Conservation (phyloP, 1,139 yeast genomes). For the Geotrichum cucujoidarum region DNA sequence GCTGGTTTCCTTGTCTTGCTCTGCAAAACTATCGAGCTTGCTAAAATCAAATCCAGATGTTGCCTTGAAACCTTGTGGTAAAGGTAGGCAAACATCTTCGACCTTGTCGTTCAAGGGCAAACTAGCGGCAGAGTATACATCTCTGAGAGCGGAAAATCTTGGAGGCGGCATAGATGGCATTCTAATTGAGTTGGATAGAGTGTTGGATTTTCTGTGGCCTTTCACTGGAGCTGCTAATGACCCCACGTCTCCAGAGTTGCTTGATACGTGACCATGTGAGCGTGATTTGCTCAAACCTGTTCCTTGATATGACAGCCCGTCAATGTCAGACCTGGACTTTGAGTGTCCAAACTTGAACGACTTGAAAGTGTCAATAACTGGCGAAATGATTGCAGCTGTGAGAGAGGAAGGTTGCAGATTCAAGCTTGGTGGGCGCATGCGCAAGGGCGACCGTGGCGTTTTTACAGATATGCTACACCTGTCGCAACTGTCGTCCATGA, state of each 20-base stretch:
- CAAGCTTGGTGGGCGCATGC: neutral
- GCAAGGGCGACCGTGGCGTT: neutral
- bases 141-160: constrained; percentile 19
- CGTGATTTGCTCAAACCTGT: neutral
- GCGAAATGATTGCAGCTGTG: neutral
- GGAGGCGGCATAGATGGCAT: neutral
- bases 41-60: constrained; percentile 37
- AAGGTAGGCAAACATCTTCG: constrained; percentile 88
- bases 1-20: constrained; percentile 21
- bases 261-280: constrained; percentile 21
- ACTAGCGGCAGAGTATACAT: constrained; percentile 29
- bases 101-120: constrained; percentile 71
- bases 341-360: constrained; percentile 14
- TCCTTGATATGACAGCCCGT: neutral
- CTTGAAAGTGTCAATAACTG: neutral
- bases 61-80: constrained; percentile 55
- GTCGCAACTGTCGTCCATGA: neutral
- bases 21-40: constrained; percentile 38
- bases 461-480: neutral
- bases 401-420: neutral
- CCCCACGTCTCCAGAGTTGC: constrained; percentile 12
- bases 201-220: constrained; percentile 19
- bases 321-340: constrained; percentile 6
- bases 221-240: neutral
- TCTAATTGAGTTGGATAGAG: constrained; percentile 16